Conservation (phyloP, 2,329 filamentous ascomycete species). For the Tolypocladium ophioglossoides region DNA sequence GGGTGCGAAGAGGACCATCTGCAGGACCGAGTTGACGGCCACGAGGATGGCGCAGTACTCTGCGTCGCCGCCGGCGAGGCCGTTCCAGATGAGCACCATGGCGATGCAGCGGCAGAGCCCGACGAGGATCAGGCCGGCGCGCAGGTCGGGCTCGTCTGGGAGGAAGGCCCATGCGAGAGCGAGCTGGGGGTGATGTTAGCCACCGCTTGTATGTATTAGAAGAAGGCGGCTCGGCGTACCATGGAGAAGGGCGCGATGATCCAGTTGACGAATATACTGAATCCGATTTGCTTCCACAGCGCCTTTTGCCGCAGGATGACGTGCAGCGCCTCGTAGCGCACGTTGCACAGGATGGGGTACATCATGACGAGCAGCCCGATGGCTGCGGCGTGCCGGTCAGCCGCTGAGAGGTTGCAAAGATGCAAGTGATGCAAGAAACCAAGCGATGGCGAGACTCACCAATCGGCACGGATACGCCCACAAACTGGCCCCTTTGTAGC, state of each 20-base stretch:
- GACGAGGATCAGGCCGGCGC: constrained; percentile 67
- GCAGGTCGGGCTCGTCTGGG: constrained; percentile 44
- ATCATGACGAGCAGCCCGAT: constrained; percentile 83
- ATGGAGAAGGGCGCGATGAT: constrained; percentile 73
- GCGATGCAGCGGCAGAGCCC: constrained; percentile 80
- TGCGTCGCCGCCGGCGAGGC: constrained; percentile 57
- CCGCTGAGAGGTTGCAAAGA: no score
- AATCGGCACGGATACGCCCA: constrained; percentile 57
- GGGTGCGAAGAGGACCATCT: constrained; percentile 64
- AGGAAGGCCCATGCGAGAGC: constrained; percentile 59
- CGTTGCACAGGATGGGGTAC: constrained; percentile 87
- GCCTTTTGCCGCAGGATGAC: constrained; percentile 46
- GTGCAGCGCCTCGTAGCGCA: constrained; percentile 67
- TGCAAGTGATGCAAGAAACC: background rate
- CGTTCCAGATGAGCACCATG: constrained; percentile 74
- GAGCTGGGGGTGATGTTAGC: constrained; percentile 31
- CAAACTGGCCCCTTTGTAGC: constrained; percentile 61
- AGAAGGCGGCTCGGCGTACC: constrained; percentile 31
- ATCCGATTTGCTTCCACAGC: constrained; percentile 70
- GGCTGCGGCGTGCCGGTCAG: constrained; percentile 32
- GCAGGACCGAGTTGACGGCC: constrained; percentile 63
- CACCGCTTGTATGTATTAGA: no score
- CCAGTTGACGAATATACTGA: constrained; percentile 75
- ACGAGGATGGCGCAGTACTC: constrained; percentile 80
- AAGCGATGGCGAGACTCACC: constrained; percentile 25